Evolutionary conservation across 352 stramenopile species (phyloP).

Genomic region (Pythium brassicae): DNA sequence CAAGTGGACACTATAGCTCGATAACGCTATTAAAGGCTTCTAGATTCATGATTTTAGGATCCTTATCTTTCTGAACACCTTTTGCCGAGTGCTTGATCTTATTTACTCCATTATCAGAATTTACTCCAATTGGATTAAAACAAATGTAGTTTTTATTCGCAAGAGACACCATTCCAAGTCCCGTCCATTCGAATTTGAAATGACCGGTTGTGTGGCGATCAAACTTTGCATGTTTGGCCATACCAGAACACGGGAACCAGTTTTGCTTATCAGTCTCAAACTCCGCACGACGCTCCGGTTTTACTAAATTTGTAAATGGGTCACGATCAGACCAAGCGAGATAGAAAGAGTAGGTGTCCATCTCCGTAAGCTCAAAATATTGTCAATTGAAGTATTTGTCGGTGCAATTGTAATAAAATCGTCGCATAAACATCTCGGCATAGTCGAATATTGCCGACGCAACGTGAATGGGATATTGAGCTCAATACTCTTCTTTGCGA

Average conservation of each 20-base stretch:
- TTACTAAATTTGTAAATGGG: conserved; percentile 15
- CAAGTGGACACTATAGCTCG: no score
- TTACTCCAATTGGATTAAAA: neutral
- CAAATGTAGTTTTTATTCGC: conserved; percentile 19
- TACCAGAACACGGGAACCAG: conserved; percentile 9
- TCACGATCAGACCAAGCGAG: conserved; percentile 10
- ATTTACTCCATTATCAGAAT: conserved; percentile 1
- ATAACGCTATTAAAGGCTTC: conserved; percentile 4
- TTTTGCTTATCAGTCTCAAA: conserved; percentile 14
- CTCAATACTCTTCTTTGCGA: conserved; percentile 10
- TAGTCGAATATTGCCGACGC: conserved; percentile 10
- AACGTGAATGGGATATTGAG: conserved; percentile 7
- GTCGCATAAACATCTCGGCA: conserved; percentile 11
- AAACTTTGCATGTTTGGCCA: neutral
- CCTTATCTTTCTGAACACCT: conserved; percentile 10
- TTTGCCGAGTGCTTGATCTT: conserved; percentile 14
- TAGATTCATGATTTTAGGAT: conserved; percentile 2
- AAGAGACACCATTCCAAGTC: conserved; percentile 16
- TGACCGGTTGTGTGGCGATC: conserved; percentile 14
- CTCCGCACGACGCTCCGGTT: conserved; percentile 14
- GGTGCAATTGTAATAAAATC: conserved; percentile 14
- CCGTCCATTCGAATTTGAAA: conserved; percentile 20
- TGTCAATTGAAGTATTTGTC: conserved; percentile 13
- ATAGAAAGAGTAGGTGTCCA: conserved; percentile 13
- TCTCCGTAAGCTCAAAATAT: conserved; percentile 15